Evolutionary conservation across 2,329 filamentous ascomycete species (phyloP).

Genomic region (Talaromyces atroroseus): DNA sequence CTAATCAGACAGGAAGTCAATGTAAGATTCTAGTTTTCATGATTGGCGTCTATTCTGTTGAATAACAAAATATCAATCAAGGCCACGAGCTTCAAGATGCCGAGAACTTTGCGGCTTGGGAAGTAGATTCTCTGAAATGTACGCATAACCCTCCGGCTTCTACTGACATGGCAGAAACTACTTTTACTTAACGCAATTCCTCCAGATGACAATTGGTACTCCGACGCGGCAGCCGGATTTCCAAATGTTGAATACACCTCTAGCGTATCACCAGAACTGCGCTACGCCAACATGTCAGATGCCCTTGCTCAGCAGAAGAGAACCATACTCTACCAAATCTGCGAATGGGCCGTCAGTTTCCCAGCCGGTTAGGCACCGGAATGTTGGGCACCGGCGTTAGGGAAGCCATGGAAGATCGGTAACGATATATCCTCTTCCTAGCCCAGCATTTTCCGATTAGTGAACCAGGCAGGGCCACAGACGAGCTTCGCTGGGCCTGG

Average conservation of each 20-base stretch:
- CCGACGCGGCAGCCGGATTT: constrained; percentile 32
- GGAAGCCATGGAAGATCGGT: constrained; percentile 48
- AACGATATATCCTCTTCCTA: constrained; percentile 52
- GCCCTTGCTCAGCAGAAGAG: constrained; percentile 37
- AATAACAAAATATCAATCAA: constrained; percentile 37
- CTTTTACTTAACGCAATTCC: background rate
- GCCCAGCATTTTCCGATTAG: constrained; percentile 48
- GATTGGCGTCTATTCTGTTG: too few relatives aligned
- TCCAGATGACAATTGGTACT: constrained; percentile 48
- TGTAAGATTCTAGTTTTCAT: constrained; percentile 23
- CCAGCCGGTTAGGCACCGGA: too few relatives aligned
- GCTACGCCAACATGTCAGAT: constrained; percentile 45
- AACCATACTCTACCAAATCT: constrained; percentile 46
- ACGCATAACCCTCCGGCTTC: constrained; percentile 1
- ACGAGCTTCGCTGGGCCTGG: constrained; percentile 41
- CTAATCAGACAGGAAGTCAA: constrained; percentile 32
- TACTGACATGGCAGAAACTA: too few relatives aligned
- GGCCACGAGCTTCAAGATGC: constrained; percentile 43
- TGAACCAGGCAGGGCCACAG: constrained; percentile 49
- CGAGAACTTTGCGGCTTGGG: constrained; percentile 30
- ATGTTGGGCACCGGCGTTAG: constrained; percentile 45
- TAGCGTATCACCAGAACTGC: constrained; percentile 35
- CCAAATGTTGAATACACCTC: constrained; percentile 41
- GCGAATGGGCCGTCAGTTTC: constrained; percentile 51
- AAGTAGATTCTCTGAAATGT: constrained; percentile 48